phyloP scores from a whole-genome alignment of 352 stramenopile species.

The Globisporangium carolinianum region DNA sequence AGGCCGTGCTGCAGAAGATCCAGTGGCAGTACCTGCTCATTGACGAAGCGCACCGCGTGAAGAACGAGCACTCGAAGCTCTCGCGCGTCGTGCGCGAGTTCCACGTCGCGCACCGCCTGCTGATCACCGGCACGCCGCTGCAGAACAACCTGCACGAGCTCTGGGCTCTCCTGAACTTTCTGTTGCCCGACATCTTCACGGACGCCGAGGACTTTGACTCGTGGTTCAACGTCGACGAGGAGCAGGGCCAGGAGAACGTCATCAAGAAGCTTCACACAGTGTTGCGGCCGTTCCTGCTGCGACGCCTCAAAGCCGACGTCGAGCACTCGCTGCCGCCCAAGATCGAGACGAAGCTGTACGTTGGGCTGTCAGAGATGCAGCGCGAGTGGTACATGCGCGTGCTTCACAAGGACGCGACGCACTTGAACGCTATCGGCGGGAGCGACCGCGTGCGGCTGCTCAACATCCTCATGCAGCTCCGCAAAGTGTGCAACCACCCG shows the following conservation, averaged over 20 bases:
- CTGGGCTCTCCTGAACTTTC: conserved; percentile 99
- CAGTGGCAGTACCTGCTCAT: conserved; percentile 97
- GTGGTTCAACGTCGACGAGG: conserved; percentile 98
- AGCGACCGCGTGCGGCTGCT: conserved; percentile 93
- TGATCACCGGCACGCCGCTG: conserved; percentile 97
- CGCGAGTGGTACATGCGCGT: conserved; percentile 98
- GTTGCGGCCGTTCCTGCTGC: conserved; percentile 96
- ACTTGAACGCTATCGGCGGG: conserved; percentile 96
- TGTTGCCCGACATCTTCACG: conserved; percentile 92
- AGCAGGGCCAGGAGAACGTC: conserved; percentile 94
- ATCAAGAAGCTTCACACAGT: conserved; percentile 98
- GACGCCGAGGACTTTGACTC: conserved; percentile 98
- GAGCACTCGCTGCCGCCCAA: conserved; percentile 97
- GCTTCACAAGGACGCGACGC: conserved; percentile 91
- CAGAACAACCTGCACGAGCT: conserved; percentile 99
- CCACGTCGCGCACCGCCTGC: conserved; percentile 92
- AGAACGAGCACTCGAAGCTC: conserved; percentile 94
- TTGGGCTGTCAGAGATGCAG: conserved; percentile 97
- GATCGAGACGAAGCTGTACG: conserved; percentile 98
- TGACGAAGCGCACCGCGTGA: conserved; percentile 98
- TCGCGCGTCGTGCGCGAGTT: conserved; percentile 80
- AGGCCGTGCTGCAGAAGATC: conserved; percentile 88
- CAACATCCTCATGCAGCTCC: conserved; percentile 98
- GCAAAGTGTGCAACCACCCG: conserved; percentile 99
- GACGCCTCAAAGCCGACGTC: conserved; percentile 97